Conservation (phyloP, 345 rosid species). For the Syzygium aqueum region DNA sequence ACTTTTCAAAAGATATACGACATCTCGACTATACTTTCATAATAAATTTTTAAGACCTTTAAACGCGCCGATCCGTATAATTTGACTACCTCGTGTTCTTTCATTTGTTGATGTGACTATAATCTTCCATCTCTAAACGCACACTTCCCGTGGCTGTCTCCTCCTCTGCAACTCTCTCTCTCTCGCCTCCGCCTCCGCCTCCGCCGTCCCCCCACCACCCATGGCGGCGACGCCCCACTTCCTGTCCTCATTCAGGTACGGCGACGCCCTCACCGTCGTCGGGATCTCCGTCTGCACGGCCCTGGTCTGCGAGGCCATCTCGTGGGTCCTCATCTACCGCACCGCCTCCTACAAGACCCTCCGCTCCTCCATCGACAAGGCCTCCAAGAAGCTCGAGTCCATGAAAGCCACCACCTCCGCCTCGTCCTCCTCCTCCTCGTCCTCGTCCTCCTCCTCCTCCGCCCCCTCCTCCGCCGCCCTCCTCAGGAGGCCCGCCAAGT, state of each 20-base stretch:
- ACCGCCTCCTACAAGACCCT: conserved; percentile 86
- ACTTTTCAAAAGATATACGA: rapidly evolving
- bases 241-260: conserved; percentile 57
- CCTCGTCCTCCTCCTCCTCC: conserved; percentile 31
- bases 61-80: too few relatives aligned
- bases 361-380: conserved; percentile 89
- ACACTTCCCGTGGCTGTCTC: background rate
- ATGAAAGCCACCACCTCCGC: conserved; percentile 76
- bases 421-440: conserved; percentile 27
- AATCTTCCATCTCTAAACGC: background rate
- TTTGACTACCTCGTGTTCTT: background rate
- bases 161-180: background rate
- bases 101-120: background rate
- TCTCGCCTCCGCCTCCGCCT: background rate
- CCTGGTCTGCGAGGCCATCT: conserved; percentile 84
- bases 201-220: background rate
- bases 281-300: conserved; percentile 94
- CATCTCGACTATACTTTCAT: too few relatives aligned
- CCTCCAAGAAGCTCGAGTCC: conserved; percentile 89
- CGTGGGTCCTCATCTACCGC: conserved; percentile 96
- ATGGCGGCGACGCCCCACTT: background rate
- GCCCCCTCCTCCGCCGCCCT: conserved; percentile 29
- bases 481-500: conserved; percentile 57
- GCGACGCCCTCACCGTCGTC: conserved; percentile 81
- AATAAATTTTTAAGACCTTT: too few relatives aligned